Evolutionary conservation across 257 asterid genomes (phyloP).

Genomic region (Anisodus acutangulus): DNA sequence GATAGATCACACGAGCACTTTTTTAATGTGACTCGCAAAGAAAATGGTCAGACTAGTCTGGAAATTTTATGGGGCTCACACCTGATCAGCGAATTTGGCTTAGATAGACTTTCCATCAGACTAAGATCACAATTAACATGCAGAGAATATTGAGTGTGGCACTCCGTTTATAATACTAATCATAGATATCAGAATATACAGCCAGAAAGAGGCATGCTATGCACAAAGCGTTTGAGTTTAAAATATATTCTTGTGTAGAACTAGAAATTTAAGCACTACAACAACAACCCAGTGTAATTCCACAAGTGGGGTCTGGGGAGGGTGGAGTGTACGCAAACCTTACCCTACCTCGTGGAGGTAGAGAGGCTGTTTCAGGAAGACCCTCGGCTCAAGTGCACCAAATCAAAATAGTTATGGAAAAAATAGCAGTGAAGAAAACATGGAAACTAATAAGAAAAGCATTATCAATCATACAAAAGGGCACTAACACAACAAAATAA

Average conservation of each 20-base stretch:
- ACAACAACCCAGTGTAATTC: no score
- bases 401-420: no score
- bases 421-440: no score
- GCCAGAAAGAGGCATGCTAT: background rate
- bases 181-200: background rate
- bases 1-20: background rate
- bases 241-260: background rate
- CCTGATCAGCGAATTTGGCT: conserved; percentile 3
- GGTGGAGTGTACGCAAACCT: no score
- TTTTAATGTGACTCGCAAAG: background rate
- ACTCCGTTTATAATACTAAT: background rate
- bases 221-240: background rate
- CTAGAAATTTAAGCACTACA: background rate
- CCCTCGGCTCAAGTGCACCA: no score
- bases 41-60: conserved; percentile 10
- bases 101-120: background rate
- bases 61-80: background rate
- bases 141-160: conserved; percentile 5
- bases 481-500: no score
- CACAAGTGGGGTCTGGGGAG: no score
- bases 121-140: conserved; percentile 11
- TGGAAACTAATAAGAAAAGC: no score
- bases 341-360: no score
- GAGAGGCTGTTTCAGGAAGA: no score
- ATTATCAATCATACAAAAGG: no score